These are phyloP conservation scores for Torulaspora microellipsoides DNA, from an alignment of 805 yeast genomes.

Conservation along the genomic window DNA sequence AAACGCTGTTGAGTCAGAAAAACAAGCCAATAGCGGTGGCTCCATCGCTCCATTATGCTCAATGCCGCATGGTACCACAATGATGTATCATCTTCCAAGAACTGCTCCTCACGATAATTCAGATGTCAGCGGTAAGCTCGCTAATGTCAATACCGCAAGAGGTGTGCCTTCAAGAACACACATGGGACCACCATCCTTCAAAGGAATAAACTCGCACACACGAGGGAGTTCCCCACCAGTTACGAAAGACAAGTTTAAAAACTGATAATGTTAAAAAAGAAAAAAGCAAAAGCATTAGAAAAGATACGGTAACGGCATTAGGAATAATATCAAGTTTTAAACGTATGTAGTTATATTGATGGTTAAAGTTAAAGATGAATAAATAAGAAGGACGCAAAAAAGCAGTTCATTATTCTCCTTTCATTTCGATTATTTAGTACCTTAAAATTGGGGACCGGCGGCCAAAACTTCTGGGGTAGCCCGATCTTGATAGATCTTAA, in stretches of 20 bases:
- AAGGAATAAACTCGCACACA: too few relatives aligned
- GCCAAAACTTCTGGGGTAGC: conserved; percentile 84
- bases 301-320: too few relatives aligned
- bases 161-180: not conserved
- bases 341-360: too few relatives aligned
- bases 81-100: conserved; percentile 7
- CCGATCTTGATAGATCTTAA: conserved; percentile 73
- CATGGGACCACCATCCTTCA: conserved; percentile 13
- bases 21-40: not conserved
- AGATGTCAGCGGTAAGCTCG: not conserved
- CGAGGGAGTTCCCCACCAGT: not conserved
- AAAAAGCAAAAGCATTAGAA: too few relatives aligned
- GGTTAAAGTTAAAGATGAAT: too few relatives aligned
- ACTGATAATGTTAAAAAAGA: not conserved
- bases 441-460: conserved; percentile 69
- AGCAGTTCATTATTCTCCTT: too few relatives aligned
- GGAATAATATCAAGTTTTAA: too few relatives aligned
- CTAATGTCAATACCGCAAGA: not conserved
- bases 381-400: too few relatives aligned
- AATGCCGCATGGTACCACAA: conserved; percentile 1
- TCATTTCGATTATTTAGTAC: too few relatives aligned
- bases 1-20: conserved; percentile 8
- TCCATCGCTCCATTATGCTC: not conserved
- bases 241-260: not conserved
- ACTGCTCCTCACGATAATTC: not conserved